Base-by-base conservation (phyloP, 1,284 basidiomycete species). In the Pseudomicrostroma phylloplanum region DNA sequence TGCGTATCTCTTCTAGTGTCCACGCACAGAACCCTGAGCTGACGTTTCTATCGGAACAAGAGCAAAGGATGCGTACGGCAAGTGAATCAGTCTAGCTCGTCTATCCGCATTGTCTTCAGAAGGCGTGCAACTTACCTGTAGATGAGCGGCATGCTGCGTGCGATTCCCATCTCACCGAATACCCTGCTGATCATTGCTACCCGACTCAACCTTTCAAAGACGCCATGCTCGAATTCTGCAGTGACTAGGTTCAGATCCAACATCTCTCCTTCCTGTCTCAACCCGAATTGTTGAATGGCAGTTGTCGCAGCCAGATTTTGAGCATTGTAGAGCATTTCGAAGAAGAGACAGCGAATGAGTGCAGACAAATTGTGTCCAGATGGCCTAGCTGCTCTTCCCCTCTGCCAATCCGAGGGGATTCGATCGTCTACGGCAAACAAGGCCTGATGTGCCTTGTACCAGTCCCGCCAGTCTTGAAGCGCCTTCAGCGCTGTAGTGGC, bases 1-100 rank as follows among this genome's bases (percentile, higher is more conserved):
- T 36, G 9, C 30, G 30, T 36, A 36, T 36, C 30, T 36, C 30
- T 36, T 9, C 30, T 48, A 21, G 17, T n/a, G 43, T 48, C 51
- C 25, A 36, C 13, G 60, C n/a, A 36, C 55, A 25, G 43, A 61
- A 25, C 30, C 42, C 26, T 25, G 26, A 26, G 41, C 54, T 23
- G 60, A 46, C 13, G 36, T 36, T 9, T 42, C 19, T 7, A 36
- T 61, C 8, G 60, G 55, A 26, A n/a, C 9, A 17, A 12, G 57
- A 3, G 36, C 56, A 21, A 40, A 49, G 2, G 30, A 36, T 3
- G 30, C 30, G 30, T 36, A 3, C 30, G 30, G 9, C 30, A 36
- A 36, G 30, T 36, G 4, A 36, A 9, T 9, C 4, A 36, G 30
- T 36, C 30, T 36, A 9, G 30, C 9, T 3, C 4, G 30, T 36